These are phyloP conservation scores for Chalciporus piperatus DNA, from an alignment of 768 basidiomycete genomes.

Conservation along the genomic window DNA sequence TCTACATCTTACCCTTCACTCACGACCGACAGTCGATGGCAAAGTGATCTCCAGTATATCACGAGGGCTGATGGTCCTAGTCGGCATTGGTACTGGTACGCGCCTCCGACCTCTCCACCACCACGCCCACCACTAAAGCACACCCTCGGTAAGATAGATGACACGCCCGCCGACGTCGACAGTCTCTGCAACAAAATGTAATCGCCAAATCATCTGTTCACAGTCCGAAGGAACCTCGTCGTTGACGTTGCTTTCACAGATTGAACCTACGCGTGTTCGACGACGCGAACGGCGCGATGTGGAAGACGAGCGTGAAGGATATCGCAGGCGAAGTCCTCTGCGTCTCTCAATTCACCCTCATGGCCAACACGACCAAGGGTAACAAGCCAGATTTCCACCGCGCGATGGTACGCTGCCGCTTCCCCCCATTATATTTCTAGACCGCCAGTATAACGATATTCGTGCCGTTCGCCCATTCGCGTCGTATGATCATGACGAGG, in stretches of 20 bases:
- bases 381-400: slow-evolving; percentile 91
- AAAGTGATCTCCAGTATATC: slow-evolving; percentile 80
- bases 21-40: slow-evolving; percentile 60
- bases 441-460: neutral
- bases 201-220: slow-evolving; percentile 10
- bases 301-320: slow-evolving; percentile 88
- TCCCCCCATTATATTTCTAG: neutral
- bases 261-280: slow-evolving; percentile 73
- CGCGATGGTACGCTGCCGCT: slow-evolving; percentile 69
- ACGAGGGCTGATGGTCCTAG: slow-evolving; percentile 82
- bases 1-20: neutral
- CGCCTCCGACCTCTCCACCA: neutral
- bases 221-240: no score
- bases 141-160: slow-evolving; percentile 55
- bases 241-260: slow-evolving; percentile 36
- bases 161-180: slow-evolving; percentile 71
- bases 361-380: slow-evolving; percentile 85
- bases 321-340: slow-evolving; percentile 89
- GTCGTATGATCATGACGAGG: neutral
- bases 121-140: slow-evolving; percentile 2
- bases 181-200: slow-evolving; percentile 82
- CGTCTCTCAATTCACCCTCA: slow-evolving; percentile 90
- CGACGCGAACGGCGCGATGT: slow-evolving; percentile 62
- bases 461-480: neutral
- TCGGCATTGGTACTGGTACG: slow-evolving; percentile 83